A percentile compares a stretch with the other conserved stretches of the same genome.
Conservation (phyloP, 345 rosid genomes). For the Lepidium africanum region DNA sequence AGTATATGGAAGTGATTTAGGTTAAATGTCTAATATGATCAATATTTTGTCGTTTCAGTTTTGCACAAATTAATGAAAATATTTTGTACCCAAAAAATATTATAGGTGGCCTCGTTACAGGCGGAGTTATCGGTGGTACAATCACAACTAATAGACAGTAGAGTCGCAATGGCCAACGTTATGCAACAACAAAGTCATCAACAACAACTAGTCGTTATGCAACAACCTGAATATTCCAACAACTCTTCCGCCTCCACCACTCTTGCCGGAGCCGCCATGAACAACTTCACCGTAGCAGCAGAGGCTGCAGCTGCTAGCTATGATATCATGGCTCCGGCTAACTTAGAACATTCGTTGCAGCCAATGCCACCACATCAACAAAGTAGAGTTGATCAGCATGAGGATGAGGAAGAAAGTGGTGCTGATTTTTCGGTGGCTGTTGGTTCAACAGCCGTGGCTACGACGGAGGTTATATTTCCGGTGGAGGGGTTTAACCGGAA, state of each 20-base stretch:
- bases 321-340: slow-evolving; percentile 43
- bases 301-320: slow-evolving; percentile 31
- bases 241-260: slow-evolving; percentile 81
- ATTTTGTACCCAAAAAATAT: too few species aligned
- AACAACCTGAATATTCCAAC: slow-evolving; percentile 85
- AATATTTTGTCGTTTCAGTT: too few species aligned
- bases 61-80: too few species aligned
- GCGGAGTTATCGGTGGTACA: slow-evolving; percentile 83
- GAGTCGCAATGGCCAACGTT: slow-evolving; percentile 61
- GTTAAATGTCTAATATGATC: too few species aligned
- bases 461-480: slow-evolving; percentile 24
- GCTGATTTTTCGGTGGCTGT: slow-evolving; percentile 29
- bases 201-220: slow-evolving; percentile 36
- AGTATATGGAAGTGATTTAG: too few species aligned
- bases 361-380: slow-evolving; percentile 34
- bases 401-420: slow-evolving; percentile 63
- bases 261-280: slow-evolving; percentile 51
- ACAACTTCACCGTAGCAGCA: slow-evolving; percentile 21
- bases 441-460: slow-evolving; percentile 13
- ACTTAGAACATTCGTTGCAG: slow-evolving; percentile 36
- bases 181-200: slow-evolving; percentile 51
- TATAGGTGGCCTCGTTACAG: slow-evolving; percentile 75
- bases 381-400: slow-evolving; percentile 39
- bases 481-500: slow-evolving; percentile 39
- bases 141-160: slow-evolving; percentile 64